These are phyloP conservation scores for Glutinoglossum americanum DNA, from an alignment of 495 filamentous ascomycete genomes.

Conservation along the genomic window DNA sequence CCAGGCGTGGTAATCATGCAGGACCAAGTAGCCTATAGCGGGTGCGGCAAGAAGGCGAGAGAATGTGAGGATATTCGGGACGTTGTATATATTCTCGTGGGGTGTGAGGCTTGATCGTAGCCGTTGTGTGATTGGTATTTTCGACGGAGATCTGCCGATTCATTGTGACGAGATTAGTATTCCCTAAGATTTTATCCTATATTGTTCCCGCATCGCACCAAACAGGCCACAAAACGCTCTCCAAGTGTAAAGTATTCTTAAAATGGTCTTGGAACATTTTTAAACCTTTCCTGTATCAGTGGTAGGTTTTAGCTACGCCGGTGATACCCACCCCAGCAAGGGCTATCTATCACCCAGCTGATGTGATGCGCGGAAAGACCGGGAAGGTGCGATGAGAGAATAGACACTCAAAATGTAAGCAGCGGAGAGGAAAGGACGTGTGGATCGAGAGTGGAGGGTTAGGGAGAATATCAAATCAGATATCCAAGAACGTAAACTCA, in stretches of 20 bases:
- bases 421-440: background rate
- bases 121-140: conserved; percentile 13
- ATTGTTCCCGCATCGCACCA: background rate
- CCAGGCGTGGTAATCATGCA: conserved; percentile 55
- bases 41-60: conserved; percentile 69
- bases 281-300: too few relatives aligned
- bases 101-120: conserved; percentile 30
- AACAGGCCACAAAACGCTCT: too few relatives aligned
- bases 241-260: too few relatives aligned
- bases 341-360: too few relatives aligned
- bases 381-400: too few relatives aligned
- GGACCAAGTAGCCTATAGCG: conserved; percentile 69
- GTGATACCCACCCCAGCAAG: too few relatives aligned
- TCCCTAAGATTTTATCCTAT: background rate
- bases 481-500: conserved; percentile 2
- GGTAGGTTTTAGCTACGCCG: too few relatives aligned
- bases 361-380: too few relatives aligned
- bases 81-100: conserved; percentile 87
- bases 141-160: background rate
- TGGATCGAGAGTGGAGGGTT: too few relatives aligned
- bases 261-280: background rate
- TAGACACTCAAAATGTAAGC: background rate
- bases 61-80: conserved; percentile 83
- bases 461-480: too few relatives aligned
- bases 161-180: background rate